Base-by-base conservation (phyloP, 305 asterid species). In the Fraxinus platypoda region DNA sequence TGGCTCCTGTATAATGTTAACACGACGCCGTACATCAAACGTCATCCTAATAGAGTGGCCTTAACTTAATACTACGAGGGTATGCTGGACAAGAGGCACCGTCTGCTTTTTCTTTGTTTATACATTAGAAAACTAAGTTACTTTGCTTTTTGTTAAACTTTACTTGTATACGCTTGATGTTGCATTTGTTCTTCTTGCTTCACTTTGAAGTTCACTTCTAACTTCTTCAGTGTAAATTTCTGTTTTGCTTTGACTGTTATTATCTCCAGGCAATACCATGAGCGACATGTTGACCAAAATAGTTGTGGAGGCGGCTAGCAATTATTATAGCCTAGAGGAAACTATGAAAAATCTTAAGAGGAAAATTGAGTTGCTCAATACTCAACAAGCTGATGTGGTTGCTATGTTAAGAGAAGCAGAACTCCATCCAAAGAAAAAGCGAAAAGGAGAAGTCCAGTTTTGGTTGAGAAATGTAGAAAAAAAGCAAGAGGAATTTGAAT, bases 371-470 rank as follows among this genome's bases (percentile, higher is more conserved):
- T 8, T 34, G 28, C 68, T 78, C 74, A 52, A 21, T 2, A 15
- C 31, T 71, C 68, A 59, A 72, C 37, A 62, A 34, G 23, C 23
- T 31, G 82, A 78, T 78, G 25, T 78, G 34, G 4, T 12, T n/a
- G 26, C 70, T 19, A 25, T 23, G 26, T 26, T 68, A 68, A 26
- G 37, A 68, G 37, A 68, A 26, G 62, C 12, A 52, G 46, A 71
- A 30, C 54, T 35, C 0, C 82, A 52, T 23, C 62, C 68, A 4
- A 21, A 38, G 17, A 52, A 82, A 33, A 77, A 25, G 59, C 0
- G 19, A 7, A 78, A 82, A 57, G 38, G 34, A 17, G 82, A 46
- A 46, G 79, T 82, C 17, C 28, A 77, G 19, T 33, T 77, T 43
- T 82, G 82, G 82, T 25, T 13, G 26, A 35, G 25, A 23, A 30